phyloP scores from a whole-genome alignment of 257 asterid species.

The Echium plantagineum region DNA sequence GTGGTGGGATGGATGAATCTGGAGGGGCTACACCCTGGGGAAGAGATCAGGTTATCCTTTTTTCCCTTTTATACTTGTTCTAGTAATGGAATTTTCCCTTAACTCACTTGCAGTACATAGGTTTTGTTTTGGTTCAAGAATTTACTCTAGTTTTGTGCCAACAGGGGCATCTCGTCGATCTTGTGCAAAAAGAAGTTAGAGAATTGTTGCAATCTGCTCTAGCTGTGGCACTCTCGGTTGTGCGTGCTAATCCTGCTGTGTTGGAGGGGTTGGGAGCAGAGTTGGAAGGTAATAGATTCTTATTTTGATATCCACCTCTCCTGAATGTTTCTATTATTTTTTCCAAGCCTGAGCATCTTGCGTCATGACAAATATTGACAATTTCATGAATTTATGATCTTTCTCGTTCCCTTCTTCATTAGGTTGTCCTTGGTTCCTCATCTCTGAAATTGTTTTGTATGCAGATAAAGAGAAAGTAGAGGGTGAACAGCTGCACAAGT shows the following conservation, averaged over 20 bases:
- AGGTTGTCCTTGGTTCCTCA: slow-evolving; percentile 5
- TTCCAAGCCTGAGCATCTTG: neutral
- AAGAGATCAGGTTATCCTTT: slow-evolving; percentile 61
- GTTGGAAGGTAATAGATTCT: slow-evolving; percentile 50
- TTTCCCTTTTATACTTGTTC: slow-evolving; percentile 7
- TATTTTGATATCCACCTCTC: neutral
- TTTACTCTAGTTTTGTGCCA: slow-evolving; percentile 12
- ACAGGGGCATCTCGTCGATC: slow-evolving; percentile 95
- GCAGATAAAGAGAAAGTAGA: slow-evolving; percentile 89
- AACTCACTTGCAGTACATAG: neutral
- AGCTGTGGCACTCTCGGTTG: slow-evolving; percentile 78
- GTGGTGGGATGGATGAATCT: slow-evolving; percentile 90
- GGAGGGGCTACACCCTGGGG: slow-evolving; percentile 81
- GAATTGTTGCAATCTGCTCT: slow-evolving; percentile 83
- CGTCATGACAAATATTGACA: neutral
- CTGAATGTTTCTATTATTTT: neutral
- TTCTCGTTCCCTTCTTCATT: neutral
- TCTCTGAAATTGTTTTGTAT: slow-evolving; percentile 4
- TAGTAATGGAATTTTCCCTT: neutral
- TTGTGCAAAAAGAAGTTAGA: slow-evolving; percentile 86
- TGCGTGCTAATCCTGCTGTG: slow-evolving; percentile 81
- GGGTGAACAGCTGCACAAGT: slow-evolving; percentile 88
- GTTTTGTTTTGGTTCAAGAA: neutral
- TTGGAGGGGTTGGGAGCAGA: slow-evolving; percentile 90
- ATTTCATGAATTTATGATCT: too few species aligned